Percentiles rank a stretch among this genome's conserved stretches.
Conservation (phyloP, 2,329 filamentous ascomycete species). For the Curvularia lunata region DNA sequence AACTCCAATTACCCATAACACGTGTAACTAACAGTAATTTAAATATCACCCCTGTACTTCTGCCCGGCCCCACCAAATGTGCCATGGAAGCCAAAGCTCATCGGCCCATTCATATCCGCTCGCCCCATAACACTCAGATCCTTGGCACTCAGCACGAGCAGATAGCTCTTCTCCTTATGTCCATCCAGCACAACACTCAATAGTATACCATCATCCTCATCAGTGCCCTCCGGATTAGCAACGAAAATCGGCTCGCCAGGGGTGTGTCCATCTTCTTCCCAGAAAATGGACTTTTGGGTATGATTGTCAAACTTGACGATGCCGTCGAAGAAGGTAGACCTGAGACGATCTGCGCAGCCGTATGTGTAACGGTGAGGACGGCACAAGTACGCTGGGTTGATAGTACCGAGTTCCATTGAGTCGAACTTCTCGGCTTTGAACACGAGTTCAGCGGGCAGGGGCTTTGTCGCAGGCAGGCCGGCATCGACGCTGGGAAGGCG, state of each 20-base stretch:
- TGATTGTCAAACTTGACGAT: slow-evolving; percentile 70
- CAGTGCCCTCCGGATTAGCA: slow-evolving; percentile 54
- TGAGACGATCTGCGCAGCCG: slow-evolving; percentile 61
- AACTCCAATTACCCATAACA: neutral
- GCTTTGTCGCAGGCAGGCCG: slow-evolving; percentile 19
- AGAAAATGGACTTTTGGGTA: slow-evolving; percentile 60
- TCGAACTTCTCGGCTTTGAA: slow-evolving; percentile 53
- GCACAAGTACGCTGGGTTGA: slow-evolving; percentile 64
- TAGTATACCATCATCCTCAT: slow-evolving; percentile 69
- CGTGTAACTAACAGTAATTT: neutral
- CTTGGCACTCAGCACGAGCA: slow-evolving; percentile 68
- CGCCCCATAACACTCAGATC: slow-evolving; percentile 69
- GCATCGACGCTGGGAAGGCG: slow-evolving; percentile 45
- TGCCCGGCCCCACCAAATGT: slow-evolving; percentile 49
- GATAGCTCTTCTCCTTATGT: slow-evolving; percentile 63
- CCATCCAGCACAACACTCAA: slow-evolving; percentile 71
- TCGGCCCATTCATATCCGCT: slow-evolving; percentile 66
- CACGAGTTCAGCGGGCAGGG: slow-evolving; percentile 18
- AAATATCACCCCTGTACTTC: slow-evolving; percentile 26
- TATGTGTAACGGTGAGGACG: slow-evolving; percentile 67
- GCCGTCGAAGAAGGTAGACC: slow-evolving; percentile 66
- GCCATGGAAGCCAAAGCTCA: slow-evolving; percentile 72
- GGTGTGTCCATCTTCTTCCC: slow-evolving; percentile 66
- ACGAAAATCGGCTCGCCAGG: slow-evolving; percentile 75
- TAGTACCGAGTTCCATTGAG: slow-evolving; percentile 65